A percentile compares a stretch with the other conserved stretches of the same genome.
Conservation (phyloP, 2,329 filamentous ascomycete genomes). For the Berkeleyomyces basicola region DNA sequence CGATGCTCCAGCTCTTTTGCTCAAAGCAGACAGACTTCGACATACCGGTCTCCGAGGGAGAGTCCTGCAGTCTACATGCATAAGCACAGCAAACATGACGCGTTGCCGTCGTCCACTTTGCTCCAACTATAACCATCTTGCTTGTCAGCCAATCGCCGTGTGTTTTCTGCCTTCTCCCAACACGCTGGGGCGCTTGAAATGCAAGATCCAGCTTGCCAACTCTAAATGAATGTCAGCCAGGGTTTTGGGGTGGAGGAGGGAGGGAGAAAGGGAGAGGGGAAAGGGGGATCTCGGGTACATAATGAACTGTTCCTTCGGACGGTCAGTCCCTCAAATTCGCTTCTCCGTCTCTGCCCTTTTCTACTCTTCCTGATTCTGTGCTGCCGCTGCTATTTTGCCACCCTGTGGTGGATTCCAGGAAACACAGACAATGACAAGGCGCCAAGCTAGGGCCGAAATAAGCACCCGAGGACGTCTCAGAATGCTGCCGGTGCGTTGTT, state of each 20-base stretch:
- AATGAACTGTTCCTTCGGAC: too few relatives aligned
- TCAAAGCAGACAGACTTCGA: too few relatives aligned
- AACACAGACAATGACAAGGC: not conserved
- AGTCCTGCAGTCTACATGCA: too few relatives aligned
- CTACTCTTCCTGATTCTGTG: not conserved
- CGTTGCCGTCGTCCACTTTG: too few relatives aligned
- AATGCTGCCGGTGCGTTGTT: not conserved
- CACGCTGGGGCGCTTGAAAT: not conserved
- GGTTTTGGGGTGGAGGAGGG: not conserved
- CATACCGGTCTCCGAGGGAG: too few relatives aligned
- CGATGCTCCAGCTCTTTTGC: too few relatives aligned
- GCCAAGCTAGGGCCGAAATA: constrained; percentile 2
- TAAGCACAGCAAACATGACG: too few relatives aligned
- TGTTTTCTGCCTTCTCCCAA: not conserved
- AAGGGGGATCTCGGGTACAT: too few relatives aligned
- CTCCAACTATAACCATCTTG: not conserved
- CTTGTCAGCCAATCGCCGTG: not conserved
- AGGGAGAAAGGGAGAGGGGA: too few relatives aligned
- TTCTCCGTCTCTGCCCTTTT: too few relatives aligned
- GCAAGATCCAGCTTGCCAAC: not conserved
- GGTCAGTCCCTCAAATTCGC: too few relatives aligned
- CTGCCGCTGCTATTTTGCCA: not conserved
- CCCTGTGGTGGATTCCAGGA: not conserved
- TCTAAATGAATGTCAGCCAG: constrained; percentile 1
- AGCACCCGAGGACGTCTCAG: not conserved